Base-by-base conservation (phyloP, 352 stramenopile species). In the Pythium coloratum region DNA sequence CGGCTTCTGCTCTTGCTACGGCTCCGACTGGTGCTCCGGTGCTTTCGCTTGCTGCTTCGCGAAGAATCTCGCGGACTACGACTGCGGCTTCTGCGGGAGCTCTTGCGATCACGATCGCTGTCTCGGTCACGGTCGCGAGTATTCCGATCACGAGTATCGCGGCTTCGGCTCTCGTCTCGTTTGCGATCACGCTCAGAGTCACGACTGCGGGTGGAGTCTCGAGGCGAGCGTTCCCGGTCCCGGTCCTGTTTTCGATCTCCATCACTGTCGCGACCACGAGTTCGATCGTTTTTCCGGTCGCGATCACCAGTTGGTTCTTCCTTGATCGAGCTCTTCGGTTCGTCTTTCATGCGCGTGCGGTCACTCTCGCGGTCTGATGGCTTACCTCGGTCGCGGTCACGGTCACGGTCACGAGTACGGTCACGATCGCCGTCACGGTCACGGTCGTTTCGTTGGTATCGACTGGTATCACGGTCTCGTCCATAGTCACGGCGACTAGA, bases 21-120 rank as follows among this genome's bases (percentile, higher is more conserved):
- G 46, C 77, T 86, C 55, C 70, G 64, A 57, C 75, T 82, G 18
- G 59, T 63, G 51, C 78, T 84, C 10, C 69, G 67, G 34, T 74
- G 76, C 47, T 76, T 87, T 26, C 75, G 74, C 63, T 78, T 82
- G 50, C 64, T 59, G 34, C 62, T 71, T 53, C 67, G 54, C 13
- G 77, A 70, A 55, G 75, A 68, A 16, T 75, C 47, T 28, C 68
- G 57, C 26, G 61, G 59, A 34, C 76, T 81, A 32, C 71, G 75
- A 49, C 78, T 81, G 20, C 81, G 73, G 50, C 70, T 72, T 1
- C 57, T 55, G 50, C 42, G 53, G 20, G 44, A 59, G 34, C 67
- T 13, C 16, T 62, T 57, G 26, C 61, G 49, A 38, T 67, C 50
- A 26, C 40, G 34, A 20, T 67, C 51, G 16, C 54, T 24, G 33